Conservation (phyloP, 179 eudicot genomes). For the Nepenthes alata region DNA sequence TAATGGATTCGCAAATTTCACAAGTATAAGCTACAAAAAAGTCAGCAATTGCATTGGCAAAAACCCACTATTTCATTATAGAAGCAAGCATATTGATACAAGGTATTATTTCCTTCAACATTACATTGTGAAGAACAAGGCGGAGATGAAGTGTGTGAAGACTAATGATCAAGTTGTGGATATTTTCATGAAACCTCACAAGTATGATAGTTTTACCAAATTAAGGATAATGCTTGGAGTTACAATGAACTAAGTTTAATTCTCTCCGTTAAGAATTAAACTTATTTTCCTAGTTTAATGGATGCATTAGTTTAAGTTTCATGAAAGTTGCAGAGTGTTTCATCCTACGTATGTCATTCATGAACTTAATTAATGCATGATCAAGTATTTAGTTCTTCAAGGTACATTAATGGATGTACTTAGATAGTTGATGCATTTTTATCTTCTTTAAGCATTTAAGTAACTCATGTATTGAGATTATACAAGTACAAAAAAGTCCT, state of each 20-base stretch:
- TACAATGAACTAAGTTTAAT: background rate
- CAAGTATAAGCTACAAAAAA: background rate
- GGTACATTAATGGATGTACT: too few species aligned
- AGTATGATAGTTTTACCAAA: background rate
- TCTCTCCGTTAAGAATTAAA: too few species aligned
- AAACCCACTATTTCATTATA: conserved; percentile 1
- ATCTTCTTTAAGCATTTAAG: too few species aligned
- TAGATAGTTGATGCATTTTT: too few species aligned
- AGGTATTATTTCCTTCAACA: conserved; percentile 2
- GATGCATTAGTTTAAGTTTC: too few species aligned
- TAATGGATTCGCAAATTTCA: background rate
- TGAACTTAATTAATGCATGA: too few species aligned
- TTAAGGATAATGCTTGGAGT: conserved; percentile 1
- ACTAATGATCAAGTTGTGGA: conserved; percentile 1
- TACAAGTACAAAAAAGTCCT: too few species aligned
- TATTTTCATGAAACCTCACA: background rate
- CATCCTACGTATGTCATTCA: too few species aligned
- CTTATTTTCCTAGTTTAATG: too few species aligned
- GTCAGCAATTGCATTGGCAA: background rate
- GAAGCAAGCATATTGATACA: conserved; percentile 7
- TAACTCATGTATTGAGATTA: too few species aligned
- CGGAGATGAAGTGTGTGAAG: background rate
- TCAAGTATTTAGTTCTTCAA: too few species aligned
- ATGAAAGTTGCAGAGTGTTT: too few species aligned
- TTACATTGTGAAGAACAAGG: background rate